Percentiles rank a stretch among this genome's conserved stretches.
Evolutionary conservation across 345 rosid species (phyloP).

Genomic region (Lepidium aucheri): DNA sequence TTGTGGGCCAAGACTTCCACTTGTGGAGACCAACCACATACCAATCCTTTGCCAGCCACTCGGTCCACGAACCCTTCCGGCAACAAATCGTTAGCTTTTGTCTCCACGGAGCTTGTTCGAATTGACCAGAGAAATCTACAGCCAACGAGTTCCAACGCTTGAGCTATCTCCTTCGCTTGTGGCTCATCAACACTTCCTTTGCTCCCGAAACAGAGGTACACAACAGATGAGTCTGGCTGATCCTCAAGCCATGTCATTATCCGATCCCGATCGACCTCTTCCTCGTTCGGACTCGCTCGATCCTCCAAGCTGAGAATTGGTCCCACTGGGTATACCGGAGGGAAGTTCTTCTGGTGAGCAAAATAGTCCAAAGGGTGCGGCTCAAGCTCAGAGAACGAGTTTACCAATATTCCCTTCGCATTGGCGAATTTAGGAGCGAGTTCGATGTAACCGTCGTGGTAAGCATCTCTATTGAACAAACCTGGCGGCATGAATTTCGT

Average conservation of each 20-base stretch:
- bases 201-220: conserved; percentile 49
- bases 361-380: conserved; percentile 18
- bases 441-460: conserved; percentile 17
- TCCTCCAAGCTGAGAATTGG: conserved; percentile 30
- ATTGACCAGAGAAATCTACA: conserved; percentile 30
- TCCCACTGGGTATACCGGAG: conserved; percentile 31
- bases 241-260: conserved; percentile 42
- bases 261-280: neutral
- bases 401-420: conserved; percentile 37
- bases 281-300: conserved; percentile 18
- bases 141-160: conserved; percentile 32
- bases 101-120: neutral
- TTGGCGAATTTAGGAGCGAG: conserved; percentile 32
- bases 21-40: conserved; percentile 43
- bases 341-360: neutral
- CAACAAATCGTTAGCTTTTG: conserved; percentile 1
- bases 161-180: conserved; percentile 39
- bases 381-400: conserved; percentile 39
- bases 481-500: conserved; percentile 27
- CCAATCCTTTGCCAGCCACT: conserved; percentile 17
- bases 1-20: conserved; percentile 32
- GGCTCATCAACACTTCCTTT: conserved; percentile 25
- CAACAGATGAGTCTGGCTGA: conserved; percentile 40
- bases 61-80: conserved; percentile 36
- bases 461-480: conserved; percentile 27